Evolutionary conservation across 78 protist genomes (phyloP), one percentile per base, ranked within the genome.

Genomic region (Dictyostelium firmibasis): DNA sequence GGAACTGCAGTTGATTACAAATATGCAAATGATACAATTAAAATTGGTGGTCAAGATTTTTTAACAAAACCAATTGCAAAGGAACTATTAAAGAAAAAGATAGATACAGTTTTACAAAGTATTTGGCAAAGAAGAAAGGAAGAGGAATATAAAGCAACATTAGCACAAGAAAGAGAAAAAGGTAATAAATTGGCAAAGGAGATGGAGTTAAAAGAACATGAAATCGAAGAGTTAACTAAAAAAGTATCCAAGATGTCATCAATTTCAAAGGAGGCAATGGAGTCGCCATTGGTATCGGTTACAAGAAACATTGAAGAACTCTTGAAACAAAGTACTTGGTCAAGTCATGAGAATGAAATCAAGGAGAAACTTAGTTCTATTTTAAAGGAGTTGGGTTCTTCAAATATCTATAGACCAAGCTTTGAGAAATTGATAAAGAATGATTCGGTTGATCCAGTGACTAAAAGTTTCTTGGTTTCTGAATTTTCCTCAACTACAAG

Each of bases 11-110:
- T 89, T 4, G 94, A 89, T 81, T 81, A 81, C 70, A 89, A 89
- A 50, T 89, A 77, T 89, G 94, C 94, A 67, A 89, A 89, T 89
- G 94, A 89, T 81, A 89, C 94, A 47, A 89, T 89, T 35, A 89
- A 89, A 50, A 89, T 89, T 67, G 94, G 94, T 44, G 94, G 94
- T 10, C 94, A 89, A 33, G 94, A 89, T 70, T 89, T 89, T 38
- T 44, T 89, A 33, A 89, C 87, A 0, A 89, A 89, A 70, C 94
- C 94, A 60, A 89, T 89, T 50, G 94, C 94, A 13, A 89, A 89
- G 53, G 94, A 89, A 69, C 35, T 89, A 47, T 81, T 89, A 77
- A 89, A 89, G 57, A 89, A 89, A 62, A 89, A 81, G 57, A 89
- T 89, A 10, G 86, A 89, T 81, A 89, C 94, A 14, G 86, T 89